Percentiles rank a stretch among this genome's conserved stretches.
These are phyloP conservation scores for Yarrowia osloensis DNA, from an alignment of 805 yeast species.

Conservation along the genomic window DNA sequence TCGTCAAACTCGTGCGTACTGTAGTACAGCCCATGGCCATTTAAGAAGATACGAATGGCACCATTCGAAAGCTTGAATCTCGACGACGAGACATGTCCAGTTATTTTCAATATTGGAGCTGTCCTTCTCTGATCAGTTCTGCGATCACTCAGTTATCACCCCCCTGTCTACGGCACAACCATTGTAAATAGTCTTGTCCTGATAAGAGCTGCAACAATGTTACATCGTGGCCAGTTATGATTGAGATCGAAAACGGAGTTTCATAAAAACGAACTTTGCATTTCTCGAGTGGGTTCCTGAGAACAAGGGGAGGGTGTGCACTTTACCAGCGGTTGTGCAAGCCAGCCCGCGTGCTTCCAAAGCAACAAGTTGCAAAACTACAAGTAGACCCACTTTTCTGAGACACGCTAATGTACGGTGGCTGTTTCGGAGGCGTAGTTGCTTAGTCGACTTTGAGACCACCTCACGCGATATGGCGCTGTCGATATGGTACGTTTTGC, in stretches of 20 bases:
- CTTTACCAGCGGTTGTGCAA: background rate
- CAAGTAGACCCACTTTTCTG: background rate
- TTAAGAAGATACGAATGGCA: background rate
- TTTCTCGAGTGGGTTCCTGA: background rate
- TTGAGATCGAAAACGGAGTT: background rate
- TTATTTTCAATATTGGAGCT: no score
- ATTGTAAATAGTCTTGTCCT: background rate
- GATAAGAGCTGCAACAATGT: background rate
- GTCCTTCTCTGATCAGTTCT: no score
- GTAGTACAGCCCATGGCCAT: background rate
- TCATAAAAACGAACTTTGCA: background rate
- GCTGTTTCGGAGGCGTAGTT: background rate
- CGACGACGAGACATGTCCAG: no score
- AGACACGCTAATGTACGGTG: background rate
- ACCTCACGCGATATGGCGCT: background rate
- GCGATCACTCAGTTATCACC: no score
- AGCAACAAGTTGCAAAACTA: background rate
- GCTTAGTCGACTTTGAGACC: background rate
- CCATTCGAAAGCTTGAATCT: no score
- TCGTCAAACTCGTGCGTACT: background rate
- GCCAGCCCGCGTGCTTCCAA: background rate
- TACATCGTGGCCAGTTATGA: background rate
- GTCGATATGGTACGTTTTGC: no score
- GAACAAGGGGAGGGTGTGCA: background rate
- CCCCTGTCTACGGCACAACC: no score